Evolutionary conservation across 352 stramenopile genomes (phyloP).

Genomic region (Phytophthora agathidicida): DNA sequence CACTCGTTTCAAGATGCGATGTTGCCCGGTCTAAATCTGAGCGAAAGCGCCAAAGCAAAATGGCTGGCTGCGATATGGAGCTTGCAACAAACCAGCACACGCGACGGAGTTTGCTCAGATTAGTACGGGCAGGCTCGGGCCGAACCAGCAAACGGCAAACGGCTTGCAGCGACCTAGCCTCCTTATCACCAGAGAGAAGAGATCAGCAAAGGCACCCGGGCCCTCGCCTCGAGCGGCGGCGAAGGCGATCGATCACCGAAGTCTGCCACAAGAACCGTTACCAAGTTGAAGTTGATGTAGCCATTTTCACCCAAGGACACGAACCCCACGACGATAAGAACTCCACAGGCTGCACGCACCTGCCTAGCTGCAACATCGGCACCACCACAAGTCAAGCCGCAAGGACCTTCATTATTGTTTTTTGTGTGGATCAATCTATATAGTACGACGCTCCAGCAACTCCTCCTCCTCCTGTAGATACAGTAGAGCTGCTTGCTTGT

Average conservation of each 20-base stretch:
- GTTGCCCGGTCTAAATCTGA: constrained; percentile 15
- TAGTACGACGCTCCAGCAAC: constrained; percentile 32
- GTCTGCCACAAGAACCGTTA: constrained; percentile 8
- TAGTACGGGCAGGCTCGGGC: no score
- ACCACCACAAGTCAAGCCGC: background rate
- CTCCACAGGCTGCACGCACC: no score
- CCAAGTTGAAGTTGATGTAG: constrained; percentile 35
- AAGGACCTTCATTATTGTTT: constrained; percentile 7
- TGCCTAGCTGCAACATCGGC: background rate
- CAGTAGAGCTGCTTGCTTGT: constrained; percentile 6
- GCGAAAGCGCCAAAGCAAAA: no score
- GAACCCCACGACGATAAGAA: background rate
- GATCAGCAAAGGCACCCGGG: constrained; percentile 13
- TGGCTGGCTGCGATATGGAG: no score
- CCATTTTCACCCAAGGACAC: constrained; percentile 20
- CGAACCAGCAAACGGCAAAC: constrained; percentile 20
- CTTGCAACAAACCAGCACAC: no score
- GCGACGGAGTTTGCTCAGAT: constrained; percentile 2
- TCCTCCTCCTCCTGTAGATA: background rate
- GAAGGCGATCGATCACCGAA: background rate
- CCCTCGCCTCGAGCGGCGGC: no score
- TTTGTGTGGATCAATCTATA: constrained; percentile 40
- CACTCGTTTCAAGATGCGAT: constrained; percentile 35
- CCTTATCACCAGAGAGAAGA: no score
- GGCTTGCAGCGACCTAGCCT: no score